Percentiles rank a stretch among this genome's conserved stretches.
Conservation (phyloP, 495 filamentous ascomycete genomes). For the Xylaria acuta region DNA sequence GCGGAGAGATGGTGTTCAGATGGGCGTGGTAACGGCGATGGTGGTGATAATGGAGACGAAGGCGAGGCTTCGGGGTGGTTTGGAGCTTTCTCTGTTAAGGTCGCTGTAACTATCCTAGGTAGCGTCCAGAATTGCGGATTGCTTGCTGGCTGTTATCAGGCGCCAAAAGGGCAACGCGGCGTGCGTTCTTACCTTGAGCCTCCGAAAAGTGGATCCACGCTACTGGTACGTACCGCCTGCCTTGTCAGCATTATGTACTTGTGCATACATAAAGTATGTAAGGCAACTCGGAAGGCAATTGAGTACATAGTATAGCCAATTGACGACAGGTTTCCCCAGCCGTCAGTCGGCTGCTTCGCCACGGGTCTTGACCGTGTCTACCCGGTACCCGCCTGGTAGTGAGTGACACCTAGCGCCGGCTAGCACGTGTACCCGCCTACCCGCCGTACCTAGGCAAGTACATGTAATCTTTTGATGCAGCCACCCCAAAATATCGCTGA, state of each 20-base stretch:
- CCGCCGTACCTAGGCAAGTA: background rate
- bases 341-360: background rate
- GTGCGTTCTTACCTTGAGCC: conserved; percentile 17
- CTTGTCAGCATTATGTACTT: too few relatives aligned
- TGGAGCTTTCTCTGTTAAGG: background rate
- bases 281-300: too few relatives aligned
- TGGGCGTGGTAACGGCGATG: background rate
- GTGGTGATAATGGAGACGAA: background rate
- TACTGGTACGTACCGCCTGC: background rate
- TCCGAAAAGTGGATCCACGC: background rate
- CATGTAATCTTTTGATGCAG: conserved; percentile 18
- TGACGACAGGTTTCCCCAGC: background rate
- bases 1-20: background rate
- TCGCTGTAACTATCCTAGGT: too few relatives aligned
- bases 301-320: background rate
- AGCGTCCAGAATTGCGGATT: background rate
- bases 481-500: conserved; percentile 5
- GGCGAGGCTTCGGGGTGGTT: background rate
- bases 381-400: background rate
- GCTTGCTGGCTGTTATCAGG: conserved; percentile 31
- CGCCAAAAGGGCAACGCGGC: conserved; percentile 38
- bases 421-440: background rate
- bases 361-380: background rate
- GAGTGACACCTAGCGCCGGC: background rate
- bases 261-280: too few relatives aligned